Conservation (phyloP, 495 filamentous ascomycete genomes). For the Aeminium ludgeri region DNA sequence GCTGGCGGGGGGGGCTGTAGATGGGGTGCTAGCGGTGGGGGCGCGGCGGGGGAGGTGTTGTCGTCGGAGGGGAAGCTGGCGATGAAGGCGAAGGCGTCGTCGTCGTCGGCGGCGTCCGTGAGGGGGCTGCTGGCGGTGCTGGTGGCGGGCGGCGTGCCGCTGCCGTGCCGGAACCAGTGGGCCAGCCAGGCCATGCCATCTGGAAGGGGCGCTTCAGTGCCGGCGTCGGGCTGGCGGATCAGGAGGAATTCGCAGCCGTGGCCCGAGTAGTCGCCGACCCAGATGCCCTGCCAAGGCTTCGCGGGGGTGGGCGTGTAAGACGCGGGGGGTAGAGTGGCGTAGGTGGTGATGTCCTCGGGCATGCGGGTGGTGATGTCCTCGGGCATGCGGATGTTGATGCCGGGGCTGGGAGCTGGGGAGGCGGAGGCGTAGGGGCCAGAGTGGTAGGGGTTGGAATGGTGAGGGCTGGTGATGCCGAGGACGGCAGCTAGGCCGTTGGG, state of each 20-base stretch:
- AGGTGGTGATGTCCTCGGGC: constrained; percentile 56
- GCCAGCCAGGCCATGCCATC: constrained; percentile 12
- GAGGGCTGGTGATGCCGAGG: constrained; percentile 2
- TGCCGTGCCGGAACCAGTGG: constrained; percentile 3
- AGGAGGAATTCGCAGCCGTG: constrained; percentile 84
- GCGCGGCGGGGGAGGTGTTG: no score
- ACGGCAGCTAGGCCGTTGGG: constrained; percentile 2
- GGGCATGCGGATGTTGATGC: no score
- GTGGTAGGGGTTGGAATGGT: no score
- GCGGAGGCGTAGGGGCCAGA: neutral
- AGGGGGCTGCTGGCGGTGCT: neutral
- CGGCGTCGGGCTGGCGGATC: constrained; percentile 49
- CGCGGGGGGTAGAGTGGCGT: constrained; percentile 51
- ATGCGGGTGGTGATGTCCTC: constrained; percentile 24
- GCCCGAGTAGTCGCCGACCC: constrained; percentile 75
- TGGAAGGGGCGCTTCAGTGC: constrained; percentile 12
- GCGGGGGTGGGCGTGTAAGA: constrained; percentile 61
- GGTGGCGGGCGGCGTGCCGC: neutral
- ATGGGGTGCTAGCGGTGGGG: no score
- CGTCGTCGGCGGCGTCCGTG: no score
- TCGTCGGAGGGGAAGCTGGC: no score
- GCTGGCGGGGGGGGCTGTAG: neutral
- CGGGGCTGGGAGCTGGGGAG: neutral
- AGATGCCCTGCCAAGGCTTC: constrained; percentile 75
- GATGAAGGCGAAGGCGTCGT: no score